Conservation (phyloP, 257 asterid genomes). For the Solanum arcanum region DNA sequence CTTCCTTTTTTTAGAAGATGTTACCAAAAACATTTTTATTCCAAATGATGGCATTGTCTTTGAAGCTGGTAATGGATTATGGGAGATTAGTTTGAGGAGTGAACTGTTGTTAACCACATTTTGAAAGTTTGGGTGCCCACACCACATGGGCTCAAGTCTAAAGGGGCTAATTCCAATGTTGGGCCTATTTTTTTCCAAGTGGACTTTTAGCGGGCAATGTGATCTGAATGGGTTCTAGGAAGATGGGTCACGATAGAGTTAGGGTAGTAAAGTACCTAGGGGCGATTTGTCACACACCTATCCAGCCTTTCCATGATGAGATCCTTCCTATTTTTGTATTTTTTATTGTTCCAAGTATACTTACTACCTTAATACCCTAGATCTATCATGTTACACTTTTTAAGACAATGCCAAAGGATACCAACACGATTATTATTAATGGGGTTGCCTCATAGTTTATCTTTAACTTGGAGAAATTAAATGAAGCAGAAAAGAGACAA, state of each 20-base stretch:
- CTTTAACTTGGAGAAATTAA: background rate
- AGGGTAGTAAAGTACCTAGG: background rate
- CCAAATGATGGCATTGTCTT: background rate
- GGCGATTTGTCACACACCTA: background rate
- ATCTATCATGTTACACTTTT: background rate
- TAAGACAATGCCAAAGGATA: background rate
- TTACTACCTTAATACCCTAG: background rate
- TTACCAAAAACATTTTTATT: background rate
- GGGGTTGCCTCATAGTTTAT: background rate
- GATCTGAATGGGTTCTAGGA: background rate
- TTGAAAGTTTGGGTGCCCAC: background rate
- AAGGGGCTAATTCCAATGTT: too few relatives aligned
- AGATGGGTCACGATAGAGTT: background rate
- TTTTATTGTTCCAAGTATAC: too few relatives aligned
- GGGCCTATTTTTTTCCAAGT: background rate
- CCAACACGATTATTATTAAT: too few relatives aligned
- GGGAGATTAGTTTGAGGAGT: background rate
- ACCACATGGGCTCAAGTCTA: background rate
- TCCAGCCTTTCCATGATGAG: background rate
- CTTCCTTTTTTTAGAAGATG: too few relatives aligned
- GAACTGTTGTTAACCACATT: background rate
- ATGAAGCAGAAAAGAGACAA: background rate
- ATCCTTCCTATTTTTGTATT: too few relatives aligned
- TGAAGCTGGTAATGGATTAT: background rate
- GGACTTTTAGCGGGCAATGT: background rate